Evolutionary conservation across 805 yeast genomes (phyloP), one percentile per base, ranked within the genome.

Genomic region (Starmera amethionina): DNA sequence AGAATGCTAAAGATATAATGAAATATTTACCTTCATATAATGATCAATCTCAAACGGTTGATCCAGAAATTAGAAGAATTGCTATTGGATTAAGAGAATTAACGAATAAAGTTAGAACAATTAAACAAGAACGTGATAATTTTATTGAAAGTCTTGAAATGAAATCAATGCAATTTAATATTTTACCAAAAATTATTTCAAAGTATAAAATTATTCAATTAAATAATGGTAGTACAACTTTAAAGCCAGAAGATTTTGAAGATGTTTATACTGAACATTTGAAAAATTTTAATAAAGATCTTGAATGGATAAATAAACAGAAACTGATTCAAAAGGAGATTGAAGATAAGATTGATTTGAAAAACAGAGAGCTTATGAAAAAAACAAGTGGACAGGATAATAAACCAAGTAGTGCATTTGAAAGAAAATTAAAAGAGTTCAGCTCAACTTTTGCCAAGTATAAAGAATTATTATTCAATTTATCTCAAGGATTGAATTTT

Each of bases 401-500:
- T 16, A 18, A 14, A 9, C 30, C 25, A 32, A 46, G 45, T 12
- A 61, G 87, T 36, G 25, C 25, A 4, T 22, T 22, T 22, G 73
- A 71, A 39, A 60, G 63, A 18, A 71, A 73, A 1, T 56, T 83
- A 34, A 77, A 74, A 40, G 60, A 57, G 1, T 55, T 82, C 27
- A 82, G 51, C 9, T 30, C 42, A 1, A 51, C 40, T 2, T 55
- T 48, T 37, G 34, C 37, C 6, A 41, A 50, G 19, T 54, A 43
- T 50, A 57, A 68, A 27, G 85, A 82, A 49, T 67, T 85, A 3
- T 57, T 70, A 14, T 62, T 67, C 5, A 82, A 84, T 52, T 55
- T 86, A 25, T 70, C 70, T 28, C 83, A 82, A 49, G 96, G 95
- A 0, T 50, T 73, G 0, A 68, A 70, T 40, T 88, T 88, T 54